Evolutionary conservation across 2,329 filamentous ascomycete species (phyloP).

Genomic region (Hypoxylon sp.): DNA sequence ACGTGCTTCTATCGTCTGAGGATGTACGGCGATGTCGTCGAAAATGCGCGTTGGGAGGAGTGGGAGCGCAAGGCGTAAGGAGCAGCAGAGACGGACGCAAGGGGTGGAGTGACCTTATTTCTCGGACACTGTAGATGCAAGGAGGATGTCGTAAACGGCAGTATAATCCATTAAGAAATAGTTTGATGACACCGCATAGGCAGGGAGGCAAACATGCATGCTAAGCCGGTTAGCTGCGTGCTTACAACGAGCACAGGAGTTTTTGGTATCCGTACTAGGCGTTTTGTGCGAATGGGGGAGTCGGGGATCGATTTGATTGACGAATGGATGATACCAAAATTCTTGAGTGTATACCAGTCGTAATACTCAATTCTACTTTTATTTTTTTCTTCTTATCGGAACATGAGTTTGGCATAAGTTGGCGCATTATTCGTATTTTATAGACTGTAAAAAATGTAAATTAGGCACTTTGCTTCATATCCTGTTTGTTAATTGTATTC

Average conservation of each 20-base stretch:
- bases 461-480: neutral
- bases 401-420: neutral
- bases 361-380: constrained; percentile 39
- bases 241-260: constrained; percentile 15
- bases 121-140: neutral
- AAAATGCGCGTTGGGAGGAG: constrained; percentile 22
- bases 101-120: neutral
- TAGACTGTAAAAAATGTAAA: neutral
- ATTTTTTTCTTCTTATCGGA: constrained; percentile 4
- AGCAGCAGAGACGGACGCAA: neutral
- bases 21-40: constrained; percentile 65
- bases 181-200: neutral
- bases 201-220: neutral
- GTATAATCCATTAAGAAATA: neutral
- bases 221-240: neutral
- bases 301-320: constrained; percentile 11
- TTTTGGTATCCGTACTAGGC: constrained; percentile 14
- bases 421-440: neutral
- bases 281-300: neutral
- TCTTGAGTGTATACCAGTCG: constrained; percentile 34
- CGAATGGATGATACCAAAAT: constrained; percentile 46
- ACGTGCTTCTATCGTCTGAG: constrained; percentile 77
- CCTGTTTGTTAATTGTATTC: neutral
- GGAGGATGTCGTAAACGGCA: neutral
- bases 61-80: neutral